These are phyloP conservation scores for Cnidoscolus chayamansa DNA, from an alignment of 441 rosid species.

Conservation along the genomic window DNA sequence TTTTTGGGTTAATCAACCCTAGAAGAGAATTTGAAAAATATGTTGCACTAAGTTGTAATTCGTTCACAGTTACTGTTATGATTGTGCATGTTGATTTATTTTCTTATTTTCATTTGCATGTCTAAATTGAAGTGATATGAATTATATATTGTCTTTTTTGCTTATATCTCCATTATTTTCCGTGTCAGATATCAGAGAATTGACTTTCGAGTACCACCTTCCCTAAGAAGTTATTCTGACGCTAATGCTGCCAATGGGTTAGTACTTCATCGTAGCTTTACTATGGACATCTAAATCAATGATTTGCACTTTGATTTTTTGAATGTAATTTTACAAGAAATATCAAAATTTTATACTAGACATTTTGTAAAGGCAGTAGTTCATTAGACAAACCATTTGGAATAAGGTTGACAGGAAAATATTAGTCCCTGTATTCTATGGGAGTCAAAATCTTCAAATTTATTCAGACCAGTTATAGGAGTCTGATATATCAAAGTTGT, in stretches of 20 bases:
- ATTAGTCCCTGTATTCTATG: neutral
- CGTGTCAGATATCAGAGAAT: constrained; percentile 82
- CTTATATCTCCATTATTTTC: constrained; percentile 18
- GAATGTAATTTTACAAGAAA: constrained; percentile 2
- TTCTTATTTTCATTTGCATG: neutral
- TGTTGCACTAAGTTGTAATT: neutral
- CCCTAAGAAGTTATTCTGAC: constrained; percentile 58
- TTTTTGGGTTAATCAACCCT: no score
- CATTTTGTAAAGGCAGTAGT: no score
- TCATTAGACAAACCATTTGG: no score
- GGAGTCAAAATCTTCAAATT: neutral
- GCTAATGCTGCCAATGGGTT: constrained; percentile 51
- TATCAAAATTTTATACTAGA: neutral
- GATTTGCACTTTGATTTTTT: neutral
- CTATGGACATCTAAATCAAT: neutral
- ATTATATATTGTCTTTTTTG: constrained; percentile 8
- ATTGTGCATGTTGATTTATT: neutral
- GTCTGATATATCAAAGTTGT: neutral
- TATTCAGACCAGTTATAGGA: neutral
- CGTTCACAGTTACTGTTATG: neutral
- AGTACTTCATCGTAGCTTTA: constrained; percentile 26
- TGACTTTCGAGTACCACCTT: constrained; percentile 88
- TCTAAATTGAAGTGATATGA: neutral
- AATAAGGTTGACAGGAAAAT: no score
- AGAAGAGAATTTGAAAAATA: neutral